phyloP scores from a whole-genome alignment of 2,329 filamentous ascomycete genomes.

The Aspergillus sp. region DNA sequence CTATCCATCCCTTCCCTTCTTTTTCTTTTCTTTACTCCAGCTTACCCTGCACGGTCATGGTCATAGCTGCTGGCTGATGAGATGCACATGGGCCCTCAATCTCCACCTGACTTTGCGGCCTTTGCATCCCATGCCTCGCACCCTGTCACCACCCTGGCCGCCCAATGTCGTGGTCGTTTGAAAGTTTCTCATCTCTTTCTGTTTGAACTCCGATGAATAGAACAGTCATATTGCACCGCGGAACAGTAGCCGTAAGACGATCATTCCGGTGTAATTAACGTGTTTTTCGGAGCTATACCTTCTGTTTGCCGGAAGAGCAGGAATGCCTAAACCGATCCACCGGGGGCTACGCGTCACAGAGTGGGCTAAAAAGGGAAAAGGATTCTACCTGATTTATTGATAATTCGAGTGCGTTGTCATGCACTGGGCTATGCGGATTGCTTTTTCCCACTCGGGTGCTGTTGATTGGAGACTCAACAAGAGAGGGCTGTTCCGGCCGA shows the following conservation, averaged over 20 bases:
- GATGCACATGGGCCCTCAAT: slow-evolving; percentile 1
- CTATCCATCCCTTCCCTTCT: background rate
- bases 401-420: slow-evolving; percentile 6
- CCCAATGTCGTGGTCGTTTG: background rate
- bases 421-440: background rate
- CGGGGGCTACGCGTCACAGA: slow-evolving; percentile 6
- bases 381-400: background rate
- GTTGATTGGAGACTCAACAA: background rate
- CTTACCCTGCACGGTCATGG: slow-evolving; percentile 7
- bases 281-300: background rate
- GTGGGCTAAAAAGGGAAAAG: slow-evolving; percentile 5
- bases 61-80: slow-evolving; percentile 9
- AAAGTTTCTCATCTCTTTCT: background rate
- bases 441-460: slow-evolving; percentile 3
- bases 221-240: background rate
- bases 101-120: background rate
- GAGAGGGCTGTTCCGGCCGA: background rate
- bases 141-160: background rate
- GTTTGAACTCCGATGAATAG: background rate
- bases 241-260: background rate
- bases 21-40: background rate
- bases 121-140: background rate
- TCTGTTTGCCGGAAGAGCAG: slow-evolving; percentile 3
- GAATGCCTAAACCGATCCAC: slow-evolving; percentile 6
- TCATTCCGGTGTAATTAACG: background rate